Evolutionary conservation across 1,139 yeast genomes (phyloP), one percentile per base, ranked within the genome.

Genomic region (Fermentozyma sake): DNA sequence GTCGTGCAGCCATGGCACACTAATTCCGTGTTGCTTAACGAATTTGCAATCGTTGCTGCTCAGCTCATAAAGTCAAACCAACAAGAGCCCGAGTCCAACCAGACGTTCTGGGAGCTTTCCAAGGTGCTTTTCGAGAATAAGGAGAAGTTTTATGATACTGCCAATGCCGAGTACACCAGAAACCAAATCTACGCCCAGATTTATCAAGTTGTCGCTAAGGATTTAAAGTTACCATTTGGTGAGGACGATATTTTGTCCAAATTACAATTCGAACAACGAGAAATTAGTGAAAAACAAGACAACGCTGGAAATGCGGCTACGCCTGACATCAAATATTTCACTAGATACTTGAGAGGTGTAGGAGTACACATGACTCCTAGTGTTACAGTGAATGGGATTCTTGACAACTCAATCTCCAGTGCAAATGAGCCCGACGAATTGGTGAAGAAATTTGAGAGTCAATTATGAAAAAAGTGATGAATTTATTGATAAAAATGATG

Each of bases 1-100:
- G 86, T 79, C 18, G 64, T 81, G 20, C 95, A 85, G 54, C 91
- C 93, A 39, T 85, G 95, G 95, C 95, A 85, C 50, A 79, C 91
- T 17, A 70, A 75, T 30, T 79, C 89, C 1, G 69, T 72, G 7
- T 58, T 75, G 26, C 63, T 79, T 24, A 79, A 81, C 47, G 96
- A 86, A 46, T 82, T 84, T 23, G 70, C 82, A 0, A 54, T 86
- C 24, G 91, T 79, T 0, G 78, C 81, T 17, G 81, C 83, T 7
- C 61, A 64, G 32, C 52, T 79, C 27, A 68, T 69, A 16, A 78
- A 87, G 7, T 14, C 14, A 6, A 10, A 9, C 11, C 67, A 61
- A 5, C 26, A 37, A 20, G 42, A 32, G 6, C 46, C 39, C 7
- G 40, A 44, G 23, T 42, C 62, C 20, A 55, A 58, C 32, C 30